phyloP scores from a whole-genome alignment of 495 filamentous ascomycete genomes.

The Tuber melanosporum region DNA sequence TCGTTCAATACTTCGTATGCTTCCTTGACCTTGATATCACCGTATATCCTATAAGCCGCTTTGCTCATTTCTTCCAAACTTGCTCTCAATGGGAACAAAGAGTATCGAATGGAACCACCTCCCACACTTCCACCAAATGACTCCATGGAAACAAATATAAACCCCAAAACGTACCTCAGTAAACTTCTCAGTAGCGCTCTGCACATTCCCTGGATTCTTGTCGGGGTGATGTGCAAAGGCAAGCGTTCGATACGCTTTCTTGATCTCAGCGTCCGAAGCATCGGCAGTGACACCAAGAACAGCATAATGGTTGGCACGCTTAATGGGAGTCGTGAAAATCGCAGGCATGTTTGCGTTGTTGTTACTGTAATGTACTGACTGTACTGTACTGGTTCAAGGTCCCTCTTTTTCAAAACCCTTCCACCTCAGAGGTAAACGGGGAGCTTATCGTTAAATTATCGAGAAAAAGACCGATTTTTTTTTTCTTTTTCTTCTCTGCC shows the following conservation, averaged over 20 bases:
- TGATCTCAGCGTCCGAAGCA: constrained; percentile 37
- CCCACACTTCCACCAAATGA: not conserved
- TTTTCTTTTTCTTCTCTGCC: not conserved
- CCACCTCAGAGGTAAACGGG: not conserved
- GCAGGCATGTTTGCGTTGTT: constrained; percentile 3
- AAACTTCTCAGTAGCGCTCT: constrained; percentile 39
- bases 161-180: constrained; percentile 37
- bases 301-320: constrained; percentile 23
- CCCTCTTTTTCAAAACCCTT: constrained; percentile 1
- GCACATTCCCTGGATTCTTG: constrained; percentile 31
- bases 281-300: constrained; percentile 26
- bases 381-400: constrained; percentile 1
- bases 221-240: constrained; percentile 40
- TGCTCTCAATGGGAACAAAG: not conserved
- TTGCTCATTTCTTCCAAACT: not conserved
- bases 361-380: not conserved
- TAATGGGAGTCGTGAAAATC: not conserved
- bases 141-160: not conserved
- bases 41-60: not conserved
- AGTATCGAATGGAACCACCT: not conserved
- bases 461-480: not conserved
- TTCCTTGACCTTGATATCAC: constrained; percentile 5
- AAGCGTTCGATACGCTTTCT: constrained; percentile 36
- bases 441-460: not conserved
- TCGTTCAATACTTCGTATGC: constrained; percentile 22